Conservation (phyloP, 75 land plant species). For the Larix kaempferi region DNA sequence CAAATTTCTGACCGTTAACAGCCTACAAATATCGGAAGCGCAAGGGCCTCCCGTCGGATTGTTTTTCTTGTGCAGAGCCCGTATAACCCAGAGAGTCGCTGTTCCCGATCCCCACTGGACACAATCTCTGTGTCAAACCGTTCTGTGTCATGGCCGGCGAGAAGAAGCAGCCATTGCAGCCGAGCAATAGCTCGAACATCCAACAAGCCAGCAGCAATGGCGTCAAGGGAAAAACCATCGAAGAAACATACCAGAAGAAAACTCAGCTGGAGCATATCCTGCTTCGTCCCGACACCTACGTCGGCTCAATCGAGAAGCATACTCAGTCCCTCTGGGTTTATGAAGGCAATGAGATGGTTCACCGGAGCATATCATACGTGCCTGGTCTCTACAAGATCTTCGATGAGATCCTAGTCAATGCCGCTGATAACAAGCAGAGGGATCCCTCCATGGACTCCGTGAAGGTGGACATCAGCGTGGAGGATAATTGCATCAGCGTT, state of each 20-base stretch:
- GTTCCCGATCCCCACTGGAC: too few species aligned
- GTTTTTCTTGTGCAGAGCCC: too few species aligned
- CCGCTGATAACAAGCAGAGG: slow-evolving; percentile 98
- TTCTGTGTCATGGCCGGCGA: too few species aligned
- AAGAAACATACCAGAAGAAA: slow-evolving; percentile 98
- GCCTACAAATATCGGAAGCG: too few species aligned
- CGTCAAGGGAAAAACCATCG: slow-evolving; percentile 65
- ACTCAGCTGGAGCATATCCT: slow-evolving; percentile 96
- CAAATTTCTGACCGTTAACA: too few species aligned
- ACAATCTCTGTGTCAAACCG: too few species aligned
- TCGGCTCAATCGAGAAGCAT: slow-evolving; percentile 96
- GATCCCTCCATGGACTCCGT: slow-evolving; percentile 85
- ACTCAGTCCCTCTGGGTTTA: slow-evolving; percentile 90
- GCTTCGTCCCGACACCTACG: slow-evolving; percentile 95
- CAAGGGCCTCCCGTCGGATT: too few species aligned
- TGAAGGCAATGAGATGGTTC: slow-evolving; percentile 60
- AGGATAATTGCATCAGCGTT: slow-evolving; percentile 67
- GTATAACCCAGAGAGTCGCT: too few species aligned
- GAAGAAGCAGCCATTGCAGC: slow-evolving; percentile 38
- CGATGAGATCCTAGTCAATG: slow-evolving; percentile 97
- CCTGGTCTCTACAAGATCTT: slow-evolving; percentile 99
- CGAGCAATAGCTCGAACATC: slow-evolving; percentile 57
- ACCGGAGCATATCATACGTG: slow-evolving; percentile 59
- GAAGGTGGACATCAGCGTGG: slow-evolving; percentile 71
- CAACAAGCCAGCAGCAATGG: slow-evolving; percentile 7